Conservation (phyloP, 306 rosid genomes). For the Delonix regia region DNA sequence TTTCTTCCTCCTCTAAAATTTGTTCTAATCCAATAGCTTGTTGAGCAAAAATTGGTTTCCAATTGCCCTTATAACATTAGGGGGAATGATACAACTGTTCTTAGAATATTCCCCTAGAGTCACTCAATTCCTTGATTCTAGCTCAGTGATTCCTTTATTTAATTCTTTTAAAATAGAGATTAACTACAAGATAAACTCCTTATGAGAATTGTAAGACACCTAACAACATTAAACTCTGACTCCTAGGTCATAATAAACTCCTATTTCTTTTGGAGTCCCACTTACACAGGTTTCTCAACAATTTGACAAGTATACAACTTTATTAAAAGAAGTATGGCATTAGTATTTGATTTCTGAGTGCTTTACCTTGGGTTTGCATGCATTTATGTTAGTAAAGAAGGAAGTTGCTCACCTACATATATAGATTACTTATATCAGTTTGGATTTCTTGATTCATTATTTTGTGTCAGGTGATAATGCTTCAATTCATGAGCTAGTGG, state of each 20-base stretch:
- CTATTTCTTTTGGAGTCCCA: neutral
- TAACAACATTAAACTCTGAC: neutral
- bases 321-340: neutral
- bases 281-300: neutral
- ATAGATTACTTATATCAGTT: neutral
- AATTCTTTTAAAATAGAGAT: neutral
- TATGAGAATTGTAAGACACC: neutral
- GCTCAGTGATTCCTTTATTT: neutral
- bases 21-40: neutral
- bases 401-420: constrained; percentile 8
- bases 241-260: neutral
- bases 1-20: neutral
- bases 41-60: neutral
- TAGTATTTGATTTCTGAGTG: neutral
- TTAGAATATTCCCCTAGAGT: neutral
- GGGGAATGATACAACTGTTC: neutral
- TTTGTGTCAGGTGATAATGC: constrained; percentile 68
- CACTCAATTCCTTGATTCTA: neutral
- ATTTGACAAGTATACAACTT: constrained; percentile 24
- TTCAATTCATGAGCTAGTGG: constrained; percentile 74
- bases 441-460: constrained; percentile 34
- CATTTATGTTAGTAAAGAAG: constrained; percentile 11
- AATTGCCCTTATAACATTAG: neutral
- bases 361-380: neutral
- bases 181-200: neutral